These are phyloP conservation scores for Komagataella kurtzmanii DNA, from an alignment of 805 yeast genomes.

Conservation along the genomic window DNA sequence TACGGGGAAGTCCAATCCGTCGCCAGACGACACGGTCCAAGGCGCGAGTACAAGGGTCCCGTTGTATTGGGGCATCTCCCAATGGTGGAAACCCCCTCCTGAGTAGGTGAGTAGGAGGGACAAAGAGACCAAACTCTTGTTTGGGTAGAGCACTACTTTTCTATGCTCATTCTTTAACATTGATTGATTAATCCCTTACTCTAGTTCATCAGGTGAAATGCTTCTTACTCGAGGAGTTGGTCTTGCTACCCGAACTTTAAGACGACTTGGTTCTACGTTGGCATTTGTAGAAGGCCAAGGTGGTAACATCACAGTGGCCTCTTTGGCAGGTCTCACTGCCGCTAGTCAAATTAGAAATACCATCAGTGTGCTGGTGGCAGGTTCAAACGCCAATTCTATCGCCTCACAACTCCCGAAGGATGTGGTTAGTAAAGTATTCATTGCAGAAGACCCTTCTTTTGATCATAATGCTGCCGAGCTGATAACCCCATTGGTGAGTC, in stretches of 20 bases:
- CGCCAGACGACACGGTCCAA: neutral
- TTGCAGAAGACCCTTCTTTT: constrained; percentile 44
- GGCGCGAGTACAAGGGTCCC: neutral
- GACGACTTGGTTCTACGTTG: constrained; percentile 51
- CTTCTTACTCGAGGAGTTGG: neutral
- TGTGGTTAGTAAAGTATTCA: constrained; percentile 40
- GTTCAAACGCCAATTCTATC: constrained; percentile 41
- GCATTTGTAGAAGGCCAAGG: constrained; percentile 60
- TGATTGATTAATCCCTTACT: neutral
- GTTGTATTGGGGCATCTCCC: neutral
- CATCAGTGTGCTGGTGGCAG: constrained; percentile 66
- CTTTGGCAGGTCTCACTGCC: constrained; percentile 65
- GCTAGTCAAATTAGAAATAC: constrained; percentile 69
- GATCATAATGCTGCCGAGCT: constrained; percentile 72
- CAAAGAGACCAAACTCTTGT: no score
- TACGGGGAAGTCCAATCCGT: neutral
- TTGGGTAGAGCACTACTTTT: neutral
- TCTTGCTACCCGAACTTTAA: neutral
- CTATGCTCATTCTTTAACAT: neutral
- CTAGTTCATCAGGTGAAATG: neutral
- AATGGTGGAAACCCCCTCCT: neutral
- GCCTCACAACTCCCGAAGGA: constrained; percentile 35
- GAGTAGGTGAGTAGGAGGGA: no score
- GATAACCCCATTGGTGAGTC: constrained; percentile 51
- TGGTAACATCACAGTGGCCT: constrained; percentile 44